Conservation (phyloP, 108 stramenopile genomes). For the Schizochytrium sp. region DNA sequence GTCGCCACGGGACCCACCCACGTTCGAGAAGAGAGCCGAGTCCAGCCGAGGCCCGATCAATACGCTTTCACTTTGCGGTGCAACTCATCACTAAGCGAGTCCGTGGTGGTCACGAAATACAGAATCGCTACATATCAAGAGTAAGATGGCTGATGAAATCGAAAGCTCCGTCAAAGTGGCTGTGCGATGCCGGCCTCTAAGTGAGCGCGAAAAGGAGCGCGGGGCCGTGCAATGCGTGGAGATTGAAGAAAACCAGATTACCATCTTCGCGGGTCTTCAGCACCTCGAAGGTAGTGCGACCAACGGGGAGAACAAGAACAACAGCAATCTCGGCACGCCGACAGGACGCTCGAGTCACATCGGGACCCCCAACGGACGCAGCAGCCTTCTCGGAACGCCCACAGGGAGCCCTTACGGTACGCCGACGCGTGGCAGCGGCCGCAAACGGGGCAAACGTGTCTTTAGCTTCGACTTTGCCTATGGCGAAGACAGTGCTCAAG, state of each 20-base stretch:
- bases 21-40: too few relatives aligned
- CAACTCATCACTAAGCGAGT: too few relatives aligned
- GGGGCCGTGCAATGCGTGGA: background rate
- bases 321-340: too few relatives aligned
- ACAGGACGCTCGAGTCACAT: too few relatives aligned
- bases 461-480: background rate
- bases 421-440: background rate
- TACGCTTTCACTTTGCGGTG: too few relatives aligned
- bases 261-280: background rate
- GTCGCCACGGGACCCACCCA: too few relatives aligned
- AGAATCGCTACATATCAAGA: too few relatives aligned
- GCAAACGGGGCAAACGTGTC: background rate
- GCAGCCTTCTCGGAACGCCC: too few relatives aligned
- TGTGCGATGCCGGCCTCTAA: constrained; percentile 20
- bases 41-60: too few relatives aligned
- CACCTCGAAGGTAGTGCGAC: background rate
- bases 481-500: background rate
- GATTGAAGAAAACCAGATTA: background rate
- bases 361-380: too few relatives aligned
- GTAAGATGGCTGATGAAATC: background rate
- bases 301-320: background rate
- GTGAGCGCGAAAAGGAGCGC: background rate
- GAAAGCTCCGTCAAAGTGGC: constrained; percentile 9
- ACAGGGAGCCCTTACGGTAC: background rate
- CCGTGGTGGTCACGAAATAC: too few relatives aligned